Evolutionary conservation across 2,329 filamentous ascomycete species (phyloP), one percentile per base, ranked within the genome.

Genomic region (Exophiala calicioides): DNA sequence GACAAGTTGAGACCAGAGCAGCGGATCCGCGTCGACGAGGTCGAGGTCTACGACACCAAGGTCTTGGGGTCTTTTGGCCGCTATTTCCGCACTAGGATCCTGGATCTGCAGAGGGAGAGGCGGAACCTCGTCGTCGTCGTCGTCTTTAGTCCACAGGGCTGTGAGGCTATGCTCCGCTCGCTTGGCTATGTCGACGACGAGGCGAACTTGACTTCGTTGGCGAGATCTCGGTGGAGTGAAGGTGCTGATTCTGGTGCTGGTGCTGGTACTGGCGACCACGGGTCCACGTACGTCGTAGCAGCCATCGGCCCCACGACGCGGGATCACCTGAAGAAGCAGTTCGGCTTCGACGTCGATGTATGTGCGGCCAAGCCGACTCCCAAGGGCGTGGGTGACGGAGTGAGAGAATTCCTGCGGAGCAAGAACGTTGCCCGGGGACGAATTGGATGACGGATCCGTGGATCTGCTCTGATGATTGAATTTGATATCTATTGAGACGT

Each of bases 301-400:
- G 94, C 90, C 0, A 98, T 98, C 66, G 93, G 93, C 1, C 91
- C 93, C 9, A 98, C 93, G 13, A 98, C 93, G 8, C 78, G 84
- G 53, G 82, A 90, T 57, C 83, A 88, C 68, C 69, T 98, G 42
- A 54, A 58, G 5, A 56, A 53, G 27, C 62, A 63, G 16, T 71
- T 68, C 59, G 69, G 65, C 15, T 68, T 75, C 51, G 65, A 69
- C 47, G 64, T 71, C 3, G 70, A 77, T 62, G 70, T 74, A n/a
- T 94, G 86, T 66, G 88, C 93, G 1, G 80, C 80, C 60, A 84
- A 77, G 60, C 93, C 93, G 1, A 95, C 81, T 64, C 88, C 90
- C 0, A 82, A 91, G 60, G 90, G 90, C 0, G 71, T 97, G 1
- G 74, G 79, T 55, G 72, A 81, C 33, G 88, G 78, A 0, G 91